Percentiles rank a stretch among this genome's conserved stretches.
phyloP scores from a whole-genome alignment of 768 basidiomycete species.

The Tulasnella sp. region DNA sequence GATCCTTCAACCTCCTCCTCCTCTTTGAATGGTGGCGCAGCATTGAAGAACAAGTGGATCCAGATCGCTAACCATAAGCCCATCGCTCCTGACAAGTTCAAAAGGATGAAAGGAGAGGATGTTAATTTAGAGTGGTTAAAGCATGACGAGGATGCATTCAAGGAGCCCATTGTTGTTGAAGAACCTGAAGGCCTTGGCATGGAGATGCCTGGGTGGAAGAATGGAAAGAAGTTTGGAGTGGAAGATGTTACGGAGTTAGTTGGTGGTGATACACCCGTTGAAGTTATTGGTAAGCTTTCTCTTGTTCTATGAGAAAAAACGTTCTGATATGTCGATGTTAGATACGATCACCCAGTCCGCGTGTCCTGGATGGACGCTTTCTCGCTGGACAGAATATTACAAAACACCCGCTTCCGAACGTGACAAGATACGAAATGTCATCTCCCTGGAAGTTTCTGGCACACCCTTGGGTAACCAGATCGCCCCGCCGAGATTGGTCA shows the following conservation, averaged over 20 bases:
- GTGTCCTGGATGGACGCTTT: conserved; percentile 76
- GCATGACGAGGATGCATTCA: conserved; percentile 56
- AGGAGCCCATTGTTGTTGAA: conserved; percentile 72
- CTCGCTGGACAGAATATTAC: conserved; percentile 84
- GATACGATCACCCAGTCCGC: conserved; percentile 85
- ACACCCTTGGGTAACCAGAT: conserved; percentile 68
- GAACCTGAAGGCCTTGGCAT: conserved; percentile 73
- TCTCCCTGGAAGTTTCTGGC: conserved; percentile 85
- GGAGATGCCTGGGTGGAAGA: conserved; percentile 53
- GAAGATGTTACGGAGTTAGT: conserved; percentile 67
- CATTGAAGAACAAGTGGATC: conserved; percentile 52
- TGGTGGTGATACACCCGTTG: conserved; percentile 65
- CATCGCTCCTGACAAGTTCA: conserved; percentile 51
- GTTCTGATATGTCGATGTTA: conserved; percentile 14
- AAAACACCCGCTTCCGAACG: conserved; percentile 49
- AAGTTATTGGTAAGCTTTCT: conserved; percentile 65
- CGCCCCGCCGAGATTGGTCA: conserved; percentile 66
- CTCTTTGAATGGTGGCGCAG: not conserved
- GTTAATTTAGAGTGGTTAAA: conserved; percentile 66
- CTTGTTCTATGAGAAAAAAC: conserved; percentile 24
- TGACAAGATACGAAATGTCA: conserved; percentile 89
- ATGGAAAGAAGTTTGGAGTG: conserved; percentile 42
- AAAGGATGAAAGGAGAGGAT: conserved; percentile 49
- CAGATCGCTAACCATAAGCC: conserved; percentile 54
- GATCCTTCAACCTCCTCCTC: conserved; percentile 7